Evolutionary conservation across 352 stramenopile species (phyloP).

Genomic region (Phytophthora pluvialis): DNA sequence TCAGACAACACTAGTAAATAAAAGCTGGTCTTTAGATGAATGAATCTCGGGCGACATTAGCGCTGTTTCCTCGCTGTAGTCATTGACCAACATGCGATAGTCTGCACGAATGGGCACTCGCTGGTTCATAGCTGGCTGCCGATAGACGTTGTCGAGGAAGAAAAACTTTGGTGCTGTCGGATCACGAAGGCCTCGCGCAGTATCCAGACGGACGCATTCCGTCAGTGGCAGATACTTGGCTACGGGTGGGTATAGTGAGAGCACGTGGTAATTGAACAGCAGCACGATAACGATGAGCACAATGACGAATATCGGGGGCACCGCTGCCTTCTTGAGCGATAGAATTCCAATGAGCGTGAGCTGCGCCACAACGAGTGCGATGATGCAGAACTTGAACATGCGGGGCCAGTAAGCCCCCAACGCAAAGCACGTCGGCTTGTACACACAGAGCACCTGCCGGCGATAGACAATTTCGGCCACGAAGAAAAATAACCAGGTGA

Average conservation of each 20-base stretch:
- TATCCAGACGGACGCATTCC: conserved; percentile 66
- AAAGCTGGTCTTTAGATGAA: conserved; percentile 48
- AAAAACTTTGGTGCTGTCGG: conserved; percentile 41
- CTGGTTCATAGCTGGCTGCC: conserved; percentile 73
- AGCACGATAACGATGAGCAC: conserved; percentile 52
- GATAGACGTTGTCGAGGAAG: conserved; percentile 78
- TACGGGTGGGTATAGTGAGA: conserved; percentile 56
- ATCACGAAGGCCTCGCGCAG: conserved; percentile 39
- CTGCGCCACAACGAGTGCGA: conserved; percentile 74
- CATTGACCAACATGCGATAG: conserved; percentile 61
- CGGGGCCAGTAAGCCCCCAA: conserved; percentile 80
- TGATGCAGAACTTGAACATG: conserved; percentile 79
- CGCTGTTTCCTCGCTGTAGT: conserved; percentile 36
- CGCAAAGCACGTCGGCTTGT: conserved; percentile 57
- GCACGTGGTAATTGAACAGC: conserved; percentile 72
- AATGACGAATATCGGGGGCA: conserved; percentile 39
- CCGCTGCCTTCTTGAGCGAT: conserved; percentile 72
- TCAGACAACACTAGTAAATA: conserved; percentile 48
- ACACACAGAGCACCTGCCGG: conserved; percentile 75
- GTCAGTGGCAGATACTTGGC: conserved; percentile 67
- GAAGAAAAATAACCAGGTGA: conserved; percentile 77
- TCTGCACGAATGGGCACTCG: conserved; percentile 53
- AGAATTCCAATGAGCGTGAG: conserved; percentile 80
- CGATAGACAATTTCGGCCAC: conserved; percentile 74
- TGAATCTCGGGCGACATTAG: conserved; percentile 51